Evolutionary conservation across 1,284 basidiomycete genomes (phyloP).

Genomic region (Fomitopsis pinicola): DNA sequence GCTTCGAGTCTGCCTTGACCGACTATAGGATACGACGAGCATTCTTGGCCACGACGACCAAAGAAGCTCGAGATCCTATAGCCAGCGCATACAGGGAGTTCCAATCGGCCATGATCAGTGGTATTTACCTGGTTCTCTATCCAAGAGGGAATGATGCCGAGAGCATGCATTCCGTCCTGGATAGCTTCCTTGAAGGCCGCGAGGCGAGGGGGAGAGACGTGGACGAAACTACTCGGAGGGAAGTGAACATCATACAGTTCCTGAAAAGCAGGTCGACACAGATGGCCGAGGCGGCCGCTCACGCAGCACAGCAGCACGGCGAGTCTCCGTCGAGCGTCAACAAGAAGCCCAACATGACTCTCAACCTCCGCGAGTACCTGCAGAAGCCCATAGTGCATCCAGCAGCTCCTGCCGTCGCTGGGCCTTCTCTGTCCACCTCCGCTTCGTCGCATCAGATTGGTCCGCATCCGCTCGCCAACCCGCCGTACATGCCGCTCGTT

Average conservation of each 20-base stretch:
- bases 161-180: slow-evolving; percentile 73
- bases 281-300: slow-evolving; percentile 36
- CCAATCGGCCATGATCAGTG: slow-evolving; percentile 82
- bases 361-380: slow-evolving; percentile 32
- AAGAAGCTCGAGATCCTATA: slow-evolving; percentile 61
- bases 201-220: slow-evolving; percentile 66
- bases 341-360: slow-evolving; percentile 5
- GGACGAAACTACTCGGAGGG: slow-evolving; percentile 76
- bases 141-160: slow-evolving; percentile 64
- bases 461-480: slow-evolving; percentile 31
- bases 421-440: background rate
- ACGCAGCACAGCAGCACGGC: slow-evolving; percentile 10
- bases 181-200: slow-evolving; percentile 72
- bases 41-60: slow-evolving; percentile 56
- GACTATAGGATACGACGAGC: slow-evolving; percentile 69
- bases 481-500: background rate
- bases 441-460: slow-evolving; percentile 14
- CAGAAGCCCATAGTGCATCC: background rate
- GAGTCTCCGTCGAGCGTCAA: background rate
- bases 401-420: background rate
- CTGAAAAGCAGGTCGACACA: slow-evolving; percentile 63
- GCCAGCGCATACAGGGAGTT: slow-evolving; percentile 82
- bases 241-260: slow-evolving; percentile 79
- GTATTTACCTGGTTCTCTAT: slow-evolving; percentile 77
- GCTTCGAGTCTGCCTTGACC: slow-evolving; percentile 75